These are phyloP conservation scores for Phytophthora chlamydospora DNA, from an alignment of 352 stramenopile species.

Conservation along the genomic window DNA sequence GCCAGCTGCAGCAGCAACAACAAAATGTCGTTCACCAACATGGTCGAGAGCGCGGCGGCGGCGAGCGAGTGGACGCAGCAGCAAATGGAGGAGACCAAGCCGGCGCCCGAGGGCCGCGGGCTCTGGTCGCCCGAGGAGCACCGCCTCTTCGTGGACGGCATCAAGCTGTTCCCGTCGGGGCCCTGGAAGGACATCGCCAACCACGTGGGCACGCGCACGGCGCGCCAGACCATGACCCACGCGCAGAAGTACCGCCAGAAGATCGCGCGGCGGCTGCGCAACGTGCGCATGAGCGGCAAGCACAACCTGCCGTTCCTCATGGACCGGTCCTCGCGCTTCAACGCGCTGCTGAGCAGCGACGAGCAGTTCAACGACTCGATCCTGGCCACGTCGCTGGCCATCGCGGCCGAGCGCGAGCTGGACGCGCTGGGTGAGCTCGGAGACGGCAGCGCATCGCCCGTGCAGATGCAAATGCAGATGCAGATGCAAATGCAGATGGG, in stretches of 20 bases:
- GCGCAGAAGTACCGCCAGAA: constrained; percentile 89
- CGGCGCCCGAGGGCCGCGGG: constrained; percentile 55
- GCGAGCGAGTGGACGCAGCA: constrained; percentile 35
- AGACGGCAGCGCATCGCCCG: constrained; percentile 41
- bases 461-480: constrained; percentile 33
- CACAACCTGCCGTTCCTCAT: constrained; percentile 71
- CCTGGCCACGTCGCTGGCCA: constrained; percentile 74
- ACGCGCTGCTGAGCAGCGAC: constrained; percentile 70
- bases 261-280: constrained; percentile 73
- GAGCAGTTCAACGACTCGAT: constrained; percentile 87
- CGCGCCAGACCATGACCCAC: constrained; percentile 83
- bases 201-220: constrained; percentile 74
- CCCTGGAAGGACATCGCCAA: constrained; percentile 83
- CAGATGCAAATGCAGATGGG: constrained; percentile 30
- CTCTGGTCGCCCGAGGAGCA: constrained; percentile 82
- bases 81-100: constrained; percentile 39
- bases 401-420: constrained; percentile 71
- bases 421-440: constrained; percentile 63
- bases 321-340: constrained; percentile 74
- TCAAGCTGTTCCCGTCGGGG: constrained; percentile 77
- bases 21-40: constrained; percentile 43
- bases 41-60: constrained; percentile 33
- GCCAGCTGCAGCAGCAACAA: constrained; percentile 4
- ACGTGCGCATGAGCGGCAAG: constrained; percentile 71
- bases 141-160: constrained; percentile 73